These are phyloP conservation scores for Kingdonia uniflora DNA, from an alignment of 164 flowering plant species.

Conservation along the genomic window DNA sequence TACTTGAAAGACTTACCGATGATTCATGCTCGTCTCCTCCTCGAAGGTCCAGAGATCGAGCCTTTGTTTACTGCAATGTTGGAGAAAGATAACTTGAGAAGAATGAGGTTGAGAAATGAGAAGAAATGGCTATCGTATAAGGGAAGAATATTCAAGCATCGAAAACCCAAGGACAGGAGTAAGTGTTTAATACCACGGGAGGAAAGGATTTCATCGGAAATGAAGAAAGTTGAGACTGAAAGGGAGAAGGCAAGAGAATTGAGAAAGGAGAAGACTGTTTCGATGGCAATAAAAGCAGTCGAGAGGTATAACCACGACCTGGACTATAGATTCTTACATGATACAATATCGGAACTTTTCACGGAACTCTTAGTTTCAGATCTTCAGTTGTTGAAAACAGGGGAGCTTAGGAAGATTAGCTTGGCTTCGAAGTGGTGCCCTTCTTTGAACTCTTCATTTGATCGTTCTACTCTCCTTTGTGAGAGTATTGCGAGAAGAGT, in stretches of 20 bases:
- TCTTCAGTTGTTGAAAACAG: slow-evolving; percentile 10
- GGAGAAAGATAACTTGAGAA: no score
- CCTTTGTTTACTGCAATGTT: not conserved
- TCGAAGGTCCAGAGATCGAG: slow-evolving; percentile 23
- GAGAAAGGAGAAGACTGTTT: slow-evolving; percentile 12
- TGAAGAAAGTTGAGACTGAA: slow-evolving; percentile 2
- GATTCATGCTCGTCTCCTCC: slow-evolving; percentile 22
- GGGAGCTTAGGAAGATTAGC: slow-evolving; percentile 10
- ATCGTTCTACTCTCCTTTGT: no score
- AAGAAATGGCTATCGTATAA: no score
- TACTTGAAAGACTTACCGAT: slow-evolving; percentile 28
- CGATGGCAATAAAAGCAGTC: slow-evolving; percentile 19
- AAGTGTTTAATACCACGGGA: slow-evolving; percentile 5
- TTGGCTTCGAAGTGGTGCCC: slow-evolving; percentile 27
- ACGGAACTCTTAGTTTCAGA: slow-evolving; percentile 15
- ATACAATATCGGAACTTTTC: slow-evolving; percentile 18
- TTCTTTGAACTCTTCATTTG: slow-evolving; percentile 19
- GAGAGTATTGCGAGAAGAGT: no score
- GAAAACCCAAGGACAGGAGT: not conserved
- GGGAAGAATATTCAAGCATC: not conserved
- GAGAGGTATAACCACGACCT: slow-evolving; percentile 20
- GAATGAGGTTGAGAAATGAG: no score
- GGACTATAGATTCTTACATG: slow-evolving; percentile 23
- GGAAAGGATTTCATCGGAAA: slow-evolving; percentile 5
- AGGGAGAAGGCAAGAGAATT: slow-evolving; percentile 19